Evolutionary conservation across 179 eudicot species (phyloP), one percentile per base, ranked within the genome.

Genomic region (Pouteria campechiana): DNA sequence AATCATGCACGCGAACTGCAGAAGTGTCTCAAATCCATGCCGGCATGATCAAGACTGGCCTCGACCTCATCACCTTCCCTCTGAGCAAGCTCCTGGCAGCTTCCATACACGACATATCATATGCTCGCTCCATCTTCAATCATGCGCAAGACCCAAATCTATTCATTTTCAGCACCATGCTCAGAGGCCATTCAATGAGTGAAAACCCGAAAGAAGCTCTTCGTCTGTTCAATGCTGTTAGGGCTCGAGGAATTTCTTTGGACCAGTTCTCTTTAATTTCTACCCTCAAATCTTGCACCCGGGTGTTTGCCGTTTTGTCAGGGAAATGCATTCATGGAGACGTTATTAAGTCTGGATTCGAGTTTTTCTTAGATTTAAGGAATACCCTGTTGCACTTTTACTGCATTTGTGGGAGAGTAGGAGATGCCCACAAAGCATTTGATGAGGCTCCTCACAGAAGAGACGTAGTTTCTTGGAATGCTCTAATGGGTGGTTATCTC

Each of bases 51-150:
- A 68, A 68, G 48, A 39, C 61, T 25, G 65, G 65, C 7, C 35
- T 48, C 5, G 50, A 41, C 50, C 16, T 16, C 17, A 32, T 40
- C 7, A 36, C 48, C 8, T 63, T 68, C 44, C 36, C 43, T 7
- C 14, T 62, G 33, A 62, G 74, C 69, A 68, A 68, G 56, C 61
- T 68, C 28, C 60, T 68, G 6, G 69, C 69, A 16, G 29, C 59
- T 41, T 57, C 50, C 2, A 22, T 42, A 5, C 32, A 20, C 11
- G 51, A 57, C 24, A 36, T 49, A 23, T 11, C 57, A 0, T 62
- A 62, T 54, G 65, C 74, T 48, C 32, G 41, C 30, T 47, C 65
- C 19, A 44, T 68, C 20, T 68, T 68, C 32, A 44, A 52, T 9
- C 36, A 25, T 31, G 31, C 53, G 27, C 33, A 57, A 38, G 49